Percentiles rank a stretch among this genome's conserved stretches.
These are phyloP conservation scores for Thermothelomyces thermophilus DNA, from an alignment of 2,329 filamentous ascomycete genomes.

Conservation along the genomic window DNA sequence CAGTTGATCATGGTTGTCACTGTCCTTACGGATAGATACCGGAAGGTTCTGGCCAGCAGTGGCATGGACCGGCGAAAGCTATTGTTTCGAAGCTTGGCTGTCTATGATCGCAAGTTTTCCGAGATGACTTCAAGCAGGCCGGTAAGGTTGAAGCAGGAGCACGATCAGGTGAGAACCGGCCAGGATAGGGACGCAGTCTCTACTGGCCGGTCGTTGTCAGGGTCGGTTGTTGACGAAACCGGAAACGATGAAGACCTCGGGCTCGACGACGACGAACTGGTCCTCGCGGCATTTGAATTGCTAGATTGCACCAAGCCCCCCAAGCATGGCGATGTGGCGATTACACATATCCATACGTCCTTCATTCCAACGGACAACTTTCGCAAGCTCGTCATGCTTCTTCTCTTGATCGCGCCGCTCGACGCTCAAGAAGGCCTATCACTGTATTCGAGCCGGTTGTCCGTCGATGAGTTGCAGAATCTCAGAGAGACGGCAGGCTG, in stretches of 20 bases:
- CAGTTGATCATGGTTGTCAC: conserved; percentile 66
- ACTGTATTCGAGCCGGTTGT: conserved; percentile 50
- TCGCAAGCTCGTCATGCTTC: conserved; percentile 61
- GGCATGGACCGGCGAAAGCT: conserved; percentile 55
- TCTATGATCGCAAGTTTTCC: conserved; percentile 56
- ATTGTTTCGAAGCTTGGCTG: conserved; percentile 64
- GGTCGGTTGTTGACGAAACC: conserved; percentile 34
- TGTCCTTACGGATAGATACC: conserved; percentile 65
- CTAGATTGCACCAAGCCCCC: conserved; percentile 59
- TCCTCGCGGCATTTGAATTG: conserved; percentile 61
- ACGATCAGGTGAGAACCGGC: background rate
- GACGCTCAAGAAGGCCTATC: conserved; percentile 59
- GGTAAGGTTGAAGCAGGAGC: background rate
- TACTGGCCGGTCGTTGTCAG: background rate
- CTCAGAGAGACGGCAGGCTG: conserved; percentile 57
- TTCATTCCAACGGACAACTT: conserved; percentile 71
- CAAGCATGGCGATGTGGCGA: conserved; percentile 39
- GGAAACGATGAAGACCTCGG: conserved; percentile 39
- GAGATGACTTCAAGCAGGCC: conserved; percentile 8
- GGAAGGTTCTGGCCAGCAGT: conserved; percentile 53
- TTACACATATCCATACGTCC: conserved; percentile 50
- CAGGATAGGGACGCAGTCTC: background rate
- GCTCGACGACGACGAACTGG: conserved; percentile 46
- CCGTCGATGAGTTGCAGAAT: conserved; percentile 49
- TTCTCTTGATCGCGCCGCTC: conserved; percentile 61